phyloP scores from a whole-genome alignment of 352 stramenopile species.

The Globisporangium polare region DNA sequence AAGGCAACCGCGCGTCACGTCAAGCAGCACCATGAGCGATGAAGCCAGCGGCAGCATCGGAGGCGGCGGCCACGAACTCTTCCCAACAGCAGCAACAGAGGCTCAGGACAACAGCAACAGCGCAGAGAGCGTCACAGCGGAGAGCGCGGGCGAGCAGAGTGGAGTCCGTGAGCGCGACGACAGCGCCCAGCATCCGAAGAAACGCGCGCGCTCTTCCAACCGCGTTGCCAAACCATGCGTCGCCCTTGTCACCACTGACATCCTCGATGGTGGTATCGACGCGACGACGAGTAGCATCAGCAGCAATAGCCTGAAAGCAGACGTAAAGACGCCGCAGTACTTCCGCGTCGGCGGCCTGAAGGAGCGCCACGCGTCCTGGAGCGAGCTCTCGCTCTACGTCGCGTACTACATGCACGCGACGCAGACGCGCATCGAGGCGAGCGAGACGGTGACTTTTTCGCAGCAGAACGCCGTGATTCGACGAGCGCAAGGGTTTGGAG shows the following conservation, averaged over 20 bases:
- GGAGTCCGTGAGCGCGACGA: neutral
- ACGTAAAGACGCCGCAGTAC: neutral
- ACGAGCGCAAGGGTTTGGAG: neutral
- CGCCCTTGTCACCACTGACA: neutral
- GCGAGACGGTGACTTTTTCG: neutral
- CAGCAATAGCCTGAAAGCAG: neutral
- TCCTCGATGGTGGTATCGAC: neutral
- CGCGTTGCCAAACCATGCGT: neutral
- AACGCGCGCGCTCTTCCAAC: neutral
- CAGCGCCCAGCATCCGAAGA: neutral
- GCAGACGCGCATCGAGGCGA: neutral
- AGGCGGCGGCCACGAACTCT: neutral
- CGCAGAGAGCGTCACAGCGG: neutral
- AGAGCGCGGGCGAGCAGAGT: neutral
- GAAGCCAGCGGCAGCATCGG: too few relatives aligned
- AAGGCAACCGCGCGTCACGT: too few relatives aligned
- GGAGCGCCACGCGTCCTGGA: conserved; percentile 3
- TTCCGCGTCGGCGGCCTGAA: conserved; percentile 1
- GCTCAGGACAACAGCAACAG: neutral
- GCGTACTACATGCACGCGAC: conserved; percentile 2
- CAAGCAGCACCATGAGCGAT: too few relatives aligned
- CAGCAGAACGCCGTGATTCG: neutral
- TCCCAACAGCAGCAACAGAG: neutral
- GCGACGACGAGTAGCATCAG: neutral
- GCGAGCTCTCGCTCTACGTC: neutral